Percentiles rank a stretch among this genome's conserved stretches.
Conservation (phyloP, 805 yeast species). For the Candida boleticola region DNA sequence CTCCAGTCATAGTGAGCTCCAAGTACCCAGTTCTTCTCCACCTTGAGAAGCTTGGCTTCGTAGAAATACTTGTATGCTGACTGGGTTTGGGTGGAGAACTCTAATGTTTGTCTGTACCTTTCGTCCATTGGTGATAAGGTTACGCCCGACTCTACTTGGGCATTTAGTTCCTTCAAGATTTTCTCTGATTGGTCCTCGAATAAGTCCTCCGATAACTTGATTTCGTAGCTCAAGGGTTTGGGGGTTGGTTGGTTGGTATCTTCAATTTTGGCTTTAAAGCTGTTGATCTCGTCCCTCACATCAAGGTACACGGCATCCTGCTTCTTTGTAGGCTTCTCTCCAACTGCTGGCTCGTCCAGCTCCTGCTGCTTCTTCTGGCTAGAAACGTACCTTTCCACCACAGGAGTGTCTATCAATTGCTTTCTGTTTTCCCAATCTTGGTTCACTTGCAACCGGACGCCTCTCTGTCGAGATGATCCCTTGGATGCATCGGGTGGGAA, state of each 20-base stretch:
- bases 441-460: conserved; percentile 14
- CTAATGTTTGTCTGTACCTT: conserved; percentile 16
- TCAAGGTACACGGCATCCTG: not conserved
- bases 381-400: conserved; percentile 7
- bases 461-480: conserved; percentile 3
- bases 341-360: too few relatives aligned
- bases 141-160: not conserved
- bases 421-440: conserved; percentile 12
- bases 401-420: conserved; percentile 9
- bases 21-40: conserved; percentile 16
- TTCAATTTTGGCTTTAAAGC: conserved; percentile 3
- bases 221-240: conserved; percentile 1
- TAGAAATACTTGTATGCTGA: conserved; percentile 30
- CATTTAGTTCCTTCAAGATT: conserved; percentile 9
- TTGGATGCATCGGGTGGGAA: conserved; percentile 16
- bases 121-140: conserved; percentile 8
- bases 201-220: conserved; percentile 15
- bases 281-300: conserved; percentile 1
- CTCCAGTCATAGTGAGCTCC: conserved; percentile 42
- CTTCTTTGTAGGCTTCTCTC: too few relatives aligned
- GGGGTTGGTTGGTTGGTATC: conserved; percentile 4
- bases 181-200: conserved; percentile 24
- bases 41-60: conserved; percentile 25
- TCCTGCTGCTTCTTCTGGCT: not conserved
- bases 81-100: conserved; percentile 13